Percentiles rank a stretch among this genome's conserved stretches.
phyloP scores from a whole-genome alignment of 2,329 filamentous ascomycete species.

The Aspergillus sp. region DNA sequence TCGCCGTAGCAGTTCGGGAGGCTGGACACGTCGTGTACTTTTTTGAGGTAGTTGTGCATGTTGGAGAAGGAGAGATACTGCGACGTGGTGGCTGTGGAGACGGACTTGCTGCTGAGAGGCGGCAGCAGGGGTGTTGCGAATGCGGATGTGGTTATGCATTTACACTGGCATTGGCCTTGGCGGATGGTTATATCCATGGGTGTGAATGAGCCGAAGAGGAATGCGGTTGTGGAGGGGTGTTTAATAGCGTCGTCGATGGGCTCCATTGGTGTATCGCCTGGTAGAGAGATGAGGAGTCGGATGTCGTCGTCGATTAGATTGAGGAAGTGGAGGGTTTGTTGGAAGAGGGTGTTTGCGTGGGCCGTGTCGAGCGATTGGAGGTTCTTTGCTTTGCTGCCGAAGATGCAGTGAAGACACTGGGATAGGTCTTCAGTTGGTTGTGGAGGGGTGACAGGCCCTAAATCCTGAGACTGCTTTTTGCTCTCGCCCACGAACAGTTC shows the following conservation, averaged over 20 bases:
- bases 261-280: neutral
- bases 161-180: neutral
- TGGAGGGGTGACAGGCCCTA: neutral
- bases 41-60: neutral
- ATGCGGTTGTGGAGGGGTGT: neutral
- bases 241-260: neutral
- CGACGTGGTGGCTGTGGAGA: neutral
- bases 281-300: neutral
- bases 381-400: neutral
- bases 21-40: neutral
- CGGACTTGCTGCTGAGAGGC: neutral
- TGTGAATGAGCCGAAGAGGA: slow-evolving; percentile 2
- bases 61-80: neutral
- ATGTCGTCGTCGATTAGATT: neutral
- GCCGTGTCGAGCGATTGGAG: neutral
- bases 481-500: neutral
- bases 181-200: neutral
- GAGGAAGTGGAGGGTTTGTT: slow-evolving; percentile 7
- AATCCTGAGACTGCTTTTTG: neutral
- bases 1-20: slow-evolving; percentile 3
- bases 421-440: neutral
- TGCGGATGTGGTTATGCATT: neutral
- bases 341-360: neutral
- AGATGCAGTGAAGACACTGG: neutral
- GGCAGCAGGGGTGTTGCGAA: neutral